Conservation (phyloP, 495 filamentous ascomycete genomes). For the Chaetomium tenue region DNA sequence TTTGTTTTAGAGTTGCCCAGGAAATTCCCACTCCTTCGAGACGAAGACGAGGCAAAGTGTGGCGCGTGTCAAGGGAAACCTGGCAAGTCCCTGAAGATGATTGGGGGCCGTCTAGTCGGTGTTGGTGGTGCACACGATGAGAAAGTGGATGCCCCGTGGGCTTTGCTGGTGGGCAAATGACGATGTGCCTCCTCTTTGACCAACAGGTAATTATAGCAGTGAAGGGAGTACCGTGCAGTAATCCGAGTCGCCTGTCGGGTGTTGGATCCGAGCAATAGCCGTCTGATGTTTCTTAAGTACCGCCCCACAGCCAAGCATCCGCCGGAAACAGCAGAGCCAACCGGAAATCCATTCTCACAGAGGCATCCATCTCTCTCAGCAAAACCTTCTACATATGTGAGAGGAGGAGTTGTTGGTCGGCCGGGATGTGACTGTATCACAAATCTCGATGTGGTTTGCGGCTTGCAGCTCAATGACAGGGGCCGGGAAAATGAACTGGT, state of each 20-base stretch:
- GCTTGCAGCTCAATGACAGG: not conserved
- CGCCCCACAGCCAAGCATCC: not conserved
- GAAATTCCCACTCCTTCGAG: slow-evolving; percentile 4
- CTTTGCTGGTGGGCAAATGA: slow-evolving; percentile 12
- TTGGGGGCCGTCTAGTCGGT: not conserved
- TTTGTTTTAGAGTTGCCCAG: slow-evolving; percentile 3
- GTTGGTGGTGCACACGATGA: slow-evolving; percentile 5
- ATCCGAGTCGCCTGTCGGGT: slow-evolving; percentile 1
- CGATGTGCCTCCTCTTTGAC: slow-evolving; percentile 11
- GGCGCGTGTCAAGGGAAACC: slow-evolving; percentile 13
- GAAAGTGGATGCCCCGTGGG: slow-evolving; percentile 12
- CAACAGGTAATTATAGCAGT: not conserved
- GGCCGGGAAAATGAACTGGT: not conserved
- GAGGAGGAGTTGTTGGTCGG: not conserved
- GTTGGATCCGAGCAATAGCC: not conserved
- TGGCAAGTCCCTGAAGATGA: not conserved
- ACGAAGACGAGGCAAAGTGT: slow-evolving; percentile 6
- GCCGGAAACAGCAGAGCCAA: slow-evolving; percentile 18
- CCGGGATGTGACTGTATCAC: not conserved
- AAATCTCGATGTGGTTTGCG: not conserved
- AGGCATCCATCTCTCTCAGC: not conserved
- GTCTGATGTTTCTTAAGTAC: slow-evolving; percentile 4
- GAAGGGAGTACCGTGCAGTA: too few relatives aligned
- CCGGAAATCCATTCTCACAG: not conserved
- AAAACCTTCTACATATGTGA: not conserved